phyloP scores from a whole-genome alignment of 2,329 filamentous ascomycete genomes.

The Aspergillus costaricaensis region DNA sequence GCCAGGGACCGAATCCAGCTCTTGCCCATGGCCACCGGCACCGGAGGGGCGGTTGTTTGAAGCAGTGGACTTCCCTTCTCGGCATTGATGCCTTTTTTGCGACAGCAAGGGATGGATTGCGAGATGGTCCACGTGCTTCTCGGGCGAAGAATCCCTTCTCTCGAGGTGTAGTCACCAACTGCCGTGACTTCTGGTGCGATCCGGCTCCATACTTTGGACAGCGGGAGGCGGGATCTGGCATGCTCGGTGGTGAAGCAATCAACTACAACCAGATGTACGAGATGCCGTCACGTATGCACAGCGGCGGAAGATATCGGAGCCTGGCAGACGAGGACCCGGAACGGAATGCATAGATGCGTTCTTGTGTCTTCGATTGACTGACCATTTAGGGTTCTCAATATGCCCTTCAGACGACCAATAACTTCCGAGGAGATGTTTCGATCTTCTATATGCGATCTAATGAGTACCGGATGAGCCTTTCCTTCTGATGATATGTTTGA shows the following conservation, averaged over 20 bases:
- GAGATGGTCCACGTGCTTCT: constrained; percentile 48
- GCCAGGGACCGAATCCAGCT: constrained; percentile 64
- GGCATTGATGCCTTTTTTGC: constrained; percentile 93
- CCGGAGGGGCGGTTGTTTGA: constrained; percentile 63
- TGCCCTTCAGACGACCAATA: not conserved
- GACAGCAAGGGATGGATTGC: constrained; percentile 75
- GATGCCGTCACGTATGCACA: constrained; percentile 67
- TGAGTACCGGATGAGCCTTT: constrained; percentile 16
- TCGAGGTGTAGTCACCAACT: constrained; percentile 80
- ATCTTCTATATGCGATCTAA: constrained; percentile 12
- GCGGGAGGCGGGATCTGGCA: constrained; percentile 70
- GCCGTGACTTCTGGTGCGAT: constrained; percentile 95
- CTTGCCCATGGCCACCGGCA: constrained; percentile 50
- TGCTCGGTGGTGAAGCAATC: constrained; percentile 75
- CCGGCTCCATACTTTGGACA: constrained; percentile 76
- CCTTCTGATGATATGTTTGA: constrained; percentile 11
- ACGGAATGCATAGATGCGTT: constrained; percentile 27
- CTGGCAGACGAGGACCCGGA: constrained; percentile 43
- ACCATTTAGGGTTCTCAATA: not conserved
- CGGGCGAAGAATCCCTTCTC: constrained; percentile 79
- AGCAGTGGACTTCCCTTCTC: constrained; percentile 79
- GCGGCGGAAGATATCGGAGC: constrained; percentile 62
- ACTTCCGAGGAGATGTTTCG: not conserved
- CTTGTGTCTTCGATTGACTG: not conserved
- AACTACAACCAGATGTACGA: constrained; percentile 93